Evolutionary conservation across 1,284 basidiomycete species (phyloP), one percentile per base, ranked within the genome.

Genomic region (Pseudozyma pruni): DNA sequence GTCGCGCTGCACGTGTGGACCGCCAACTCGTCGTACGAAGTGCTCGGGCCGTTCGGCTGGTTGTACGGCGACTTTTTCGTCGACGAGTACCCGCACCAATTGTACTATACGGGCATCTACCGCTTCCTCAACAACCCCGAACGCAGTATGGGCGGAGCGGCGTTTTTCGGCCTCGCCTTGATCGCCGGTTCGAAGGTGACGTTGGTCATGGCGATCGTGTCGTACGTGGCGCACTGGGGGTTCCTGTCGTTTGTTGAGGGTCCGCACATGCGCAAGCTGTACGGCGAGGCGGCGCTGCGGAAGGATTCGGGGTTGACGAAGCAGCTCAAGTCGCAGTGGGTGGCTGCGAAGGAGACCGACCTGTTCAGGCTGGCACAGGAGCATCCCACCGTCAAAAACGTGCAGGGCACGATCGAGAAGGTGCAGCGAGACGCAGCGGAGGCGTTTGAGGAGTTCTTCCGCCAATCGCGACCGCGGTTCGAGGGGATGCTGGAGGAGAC

Each of bases 21-120:
- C 0, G 90, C 92, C 1, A 86, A 88, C 71, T 93, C 94, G 61
- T 92, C 90, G 1, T 97, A 90, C 83, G 90, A 96, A 78, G 95
- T 94, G 16, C 87, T 98, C 0, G 95, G 95, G 7, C 88, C 79
- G 2, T 79, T 80, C 51, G 78, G 78, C 23, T 79, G 68, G 72
- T 70, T 71, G 14, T 71, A 79, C 41, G 62, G 71, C 27, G 95
- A 98, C 83, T 98, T 98, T 84, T 98, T 98, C 86, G 90, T 97
- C 81, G 91, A 93, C 74, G 84, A 86, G 60, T 95, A 93, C 82
- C 93, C 95, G 2, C 85, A 91, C 1, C 89, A 93, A 70, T 86
- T 98, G 8, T 92, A 94, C 66, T 98, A 98, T 83, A 95, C 93
- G 46, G 95, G 95, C 29, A 98, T 98, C 76, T 97, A 94, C 84